Evolutionary conservation across 208 protist species (phyloP).

Genomic region (Tetramitus jugosus): DNA sequence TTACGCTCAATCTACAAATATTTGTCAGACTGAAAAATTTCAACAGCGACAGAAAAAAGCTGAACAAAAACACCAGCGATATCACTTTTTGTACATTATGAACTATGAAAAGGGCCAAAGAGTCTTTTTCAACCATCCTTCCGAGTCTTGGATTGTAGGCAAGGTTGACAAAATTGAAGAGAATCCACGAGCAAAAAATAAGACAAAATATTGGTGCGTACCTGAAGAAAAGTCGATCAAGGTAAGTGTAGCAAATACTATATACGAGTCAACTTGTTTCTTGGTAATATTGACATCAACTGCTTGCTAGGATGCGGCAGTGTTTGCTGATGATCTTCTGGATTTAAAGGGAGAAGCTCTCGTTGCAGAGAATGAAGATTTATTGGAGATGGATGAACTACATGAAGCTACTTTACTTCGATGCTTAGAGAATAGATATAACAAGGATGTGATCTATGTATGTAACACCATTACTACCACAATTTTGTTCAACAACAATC

Average conservation of each 20-base stretch:
- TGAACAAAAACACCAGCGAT: not conserved
- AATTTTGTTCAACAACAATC: too few species aligned
- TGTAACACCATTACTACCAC: too few species aligned
- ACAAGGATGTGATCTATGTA: conserved; percentile 47
- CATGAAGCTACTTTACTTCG: conserved; percentile 42
- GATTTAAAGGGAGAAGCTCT: conserved; percentile 18
- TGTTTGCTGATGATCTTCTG: not conserved
- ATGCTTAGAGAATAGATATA: conserved; percentile 42
- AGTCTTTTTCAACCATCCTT: conserved; percentile 12
- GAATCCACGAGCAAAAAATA: not conserved
- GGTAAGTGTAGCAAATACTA: too few species aligned
- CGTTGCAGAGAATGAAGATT: conserved; percentile 35
- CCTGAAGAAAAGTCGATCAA: not conserved
- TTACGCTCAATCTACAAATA: too few species aligned
- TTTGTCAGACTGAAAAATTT: too few species aligned
- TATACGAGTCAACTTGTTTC: not conserved
- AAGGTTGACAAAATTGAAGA: not conserved
- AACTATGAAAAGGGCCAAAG: not conserved
- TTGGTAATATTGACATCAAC: not conserved
- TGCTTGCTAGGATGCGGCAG: too few species aligned
- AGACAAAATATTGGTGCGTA: not conserved
- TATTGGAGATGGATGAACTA: conserved; percentile 41
- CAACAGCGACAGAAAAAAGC: too few species aligned
- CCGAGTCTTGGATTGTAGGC: not conserved
- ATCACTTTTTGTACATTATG: not conserved